Percentiles rank a stretch among this genome's conserved stretches.
phyloP scores from a whole-genome alignment of 139 green algal genomes.

The Microglena sp. region DNA sequence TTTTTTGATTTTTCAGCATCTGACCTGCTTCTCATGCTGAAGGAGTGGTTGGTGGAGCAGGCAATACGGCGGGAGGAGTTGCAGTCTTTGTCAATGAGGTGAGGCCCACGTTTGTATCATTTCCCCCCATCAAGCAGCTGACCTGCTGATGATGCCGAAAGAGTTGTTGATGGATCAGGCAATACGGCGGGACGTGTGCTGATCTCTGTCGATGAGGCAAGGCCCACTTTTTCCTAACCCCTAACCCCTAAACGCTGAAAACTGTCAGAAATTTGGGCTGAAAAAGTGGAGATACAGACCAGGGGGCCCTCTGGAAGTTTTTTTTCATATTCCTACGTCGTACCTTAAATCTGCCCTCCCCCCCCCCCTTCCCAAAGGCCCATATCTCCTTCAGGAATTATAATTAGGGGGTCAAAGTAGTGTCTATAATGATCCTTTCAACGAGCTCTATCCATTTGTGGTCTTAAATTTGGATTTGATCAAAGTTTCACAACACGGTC shows the following conservation, averaged over 20 bases:
- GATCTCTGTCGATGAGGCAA: not conserved
- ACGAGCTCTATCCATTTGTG: too few species aligned
- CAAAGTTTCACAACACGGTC: too few species aligned
- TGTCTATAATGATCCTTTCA: too few species aligned
- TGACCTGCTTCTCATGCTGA: constrained; percentile 80
- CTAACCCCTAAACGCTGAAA: not conserved
- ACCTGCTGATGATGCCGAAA: constrained; percentile 83
- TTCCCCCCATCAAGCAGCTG: constrained; percentile 22
- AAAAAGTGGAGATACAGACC: not conserved
- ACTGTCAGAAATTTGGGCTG: too few species aligned
- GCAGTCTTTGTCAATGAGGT: constrained; percentile 29
- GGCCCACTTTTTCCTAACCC: too few species aligned
- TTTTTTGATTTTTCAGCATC: too few species aligned
- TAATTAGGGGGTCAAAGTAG: too few species aligned
- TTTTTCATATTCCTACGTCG: too few species aligned
- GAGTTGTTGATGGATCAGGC: constrained; percentile 35
- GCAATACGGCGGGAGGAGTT: constrained; percentile 24
- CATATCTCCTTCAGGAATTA: too few species aligned
- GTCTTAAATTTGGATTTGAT: too few species aligned
- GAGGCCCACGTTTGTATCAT: not conserved
- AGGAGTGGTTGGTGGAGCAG: constrained; percentile 18
- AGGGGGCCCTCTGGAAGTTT: not conserved
- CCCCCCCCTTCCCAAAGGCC: too few species aligned
- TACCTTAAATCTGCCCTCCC: too few species aligned
- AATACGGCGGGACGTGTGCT: not conserved